Conservation (phyloP, 2,329 filamentous ascomycete genomes). For the Sphaerulina populicola region DNA sequence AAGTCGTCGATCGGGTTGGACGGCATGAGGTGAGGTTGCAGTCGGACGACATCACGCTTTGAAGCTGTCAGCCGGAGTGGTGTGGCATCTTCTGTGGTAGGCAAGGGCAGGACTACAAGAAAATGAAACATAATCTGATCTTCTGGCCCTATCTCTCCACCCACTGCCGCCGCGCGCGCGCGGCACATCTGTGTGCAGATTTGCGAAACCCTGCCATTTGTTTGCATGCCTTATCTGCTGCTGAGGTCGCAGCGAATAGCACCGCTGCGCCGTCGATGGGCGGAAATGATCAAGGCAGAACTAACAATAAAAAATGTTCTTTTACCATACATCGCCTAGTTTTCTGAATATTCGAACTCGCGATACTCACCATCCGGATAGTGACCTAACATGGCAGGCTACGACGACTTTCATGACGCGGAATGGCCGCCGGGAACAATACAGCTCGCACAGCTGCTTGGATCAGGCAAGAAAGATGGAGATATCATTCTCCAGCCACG, state of each 20-base stretch:
- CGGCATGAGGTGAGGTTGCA: neutral
- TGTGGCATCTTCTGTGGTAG: neutral
- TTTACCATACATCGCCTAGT: neutral
- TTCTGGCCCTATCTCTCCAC: neutral
- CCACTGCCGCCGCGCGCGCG: neutral
- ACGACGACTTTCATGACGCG: constrained; percentile 24
- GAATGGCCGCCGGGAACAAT: constrained; percentile 27
- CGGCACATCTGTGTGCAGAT: neutral
- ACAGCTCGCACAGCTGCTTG: constrained; percentile 21
- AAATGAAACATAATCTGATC: neutral
- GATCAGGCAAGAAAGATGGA: constrained; percentile 15
- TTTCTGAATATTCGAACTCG: neutral
- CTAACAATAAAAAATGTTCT: neutral
- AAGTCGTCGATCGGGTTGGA: neutral
- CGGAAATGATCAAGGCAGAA: neutral
- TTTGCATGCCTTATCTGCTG: neutral
- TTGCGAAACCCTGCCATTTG: neutral
- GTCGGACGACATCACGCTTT: neutral
- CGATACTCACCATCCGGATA: neutral
- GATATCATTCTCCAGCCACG: constrained; percentile 34
- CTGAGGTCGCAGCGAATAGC: neutral
- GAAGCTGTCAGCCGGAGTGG: neutral
- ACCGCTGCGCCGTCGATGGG: neutral
- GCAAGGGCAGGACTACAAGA: neutral
- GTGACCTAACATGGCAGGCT: neutral